Conservation (phyloP, 2,329 filamentous ascomycete genomes). For the Cercospora beticola region DNA sequence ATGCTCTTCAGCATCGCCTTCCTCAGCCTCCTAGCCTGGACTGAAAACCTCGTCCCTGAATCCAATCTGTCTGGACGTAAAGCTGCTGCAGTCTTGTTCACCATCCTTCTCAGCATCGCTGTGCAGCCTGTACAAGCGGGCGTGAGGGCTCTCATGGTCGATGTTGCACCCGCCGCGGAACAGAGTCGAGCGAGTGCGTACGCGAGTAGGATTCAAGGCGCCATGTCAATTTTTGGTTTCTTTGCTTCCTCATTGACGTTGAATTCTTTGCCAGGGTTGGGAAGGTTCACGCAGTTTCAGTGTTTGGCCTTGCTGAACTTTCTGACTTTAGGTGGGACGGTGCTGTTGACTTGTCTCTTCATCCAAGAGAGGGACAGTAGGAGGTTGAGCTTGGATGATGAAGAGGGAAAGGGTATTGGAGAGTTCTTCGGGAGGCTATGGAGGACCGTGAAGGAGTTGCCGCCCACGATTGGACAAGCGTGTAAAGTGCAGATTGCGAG, state of each 20-base stretch:
- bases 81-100: slow-evolving; percentile 17
- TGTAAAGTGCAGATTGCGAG: slow-evolving; percentile 21
- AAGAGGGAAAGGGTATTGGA: neutral
- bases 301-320: slow-evolving; percentile 22
- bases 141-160: slow-evolving; percentile 21
- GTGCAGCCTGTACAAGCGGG: slow-evolving; percentile 26
- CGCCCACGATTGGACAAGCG: slow-evolving; percentile 18
- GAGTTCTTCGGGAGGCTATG: slow-evolving; percentile 19
- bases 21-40: slow-evolving; percentile 21
- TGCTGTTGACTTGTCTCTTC: slow-evolving; percentile 19
- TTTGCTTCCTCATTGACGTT: slow-evolving; percentile 21
- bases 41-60: slow-evolving; percentile 10
- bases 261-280: slow-evolving; percentile 17
- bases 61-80: neutral
- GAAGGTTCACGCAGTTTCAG: slow-evolving; percentile 22
- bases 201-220: slow-evolving; percentile 22
- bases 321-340: slow-evolving; percentile 22
- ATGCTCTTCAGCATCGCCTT: slow-evolving; percentile 12
- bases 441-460: slow-evolving; percentile 14
- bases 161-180: slow-evolving; percentile 17
- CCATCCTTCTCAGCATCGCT: slow-evolving; percentile 15
- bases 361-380: slow-evolving; percentile 22
- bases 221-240: slow-evolving; percentile 23
- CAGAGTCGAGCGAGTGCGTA: slow-evolving; percentile 21
- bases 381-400: neutral